Evolutionary conservation across 495 filamentous ascomycete genomes (phyloP).

Genomic region (Aspergillus taichungensis): DNA sequence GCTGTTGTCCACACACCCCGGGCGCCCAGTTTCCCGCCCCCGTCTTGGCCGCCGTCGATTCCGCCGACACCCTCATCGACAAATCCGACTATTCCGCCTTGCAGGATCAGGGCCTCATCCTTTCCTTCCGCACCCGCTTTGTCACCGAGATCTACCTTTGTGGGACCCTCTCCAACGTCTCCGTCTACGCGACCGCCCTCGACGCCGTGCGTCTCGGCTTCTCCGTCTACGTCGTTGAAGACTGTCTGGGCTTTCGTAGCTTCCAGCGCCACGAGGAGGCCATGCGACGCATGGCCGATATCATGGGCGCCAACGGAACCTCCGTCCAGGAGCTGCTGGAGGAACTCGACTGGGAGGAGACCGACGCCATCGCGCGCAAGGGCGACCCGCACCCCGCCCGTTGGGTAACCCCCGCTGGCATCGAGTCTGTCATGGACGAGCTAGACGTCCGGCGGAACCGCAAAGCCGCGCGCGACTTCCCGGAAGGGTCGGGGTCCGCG

Average conservation of each 20-base stretch:
- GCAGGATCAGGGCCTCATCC: slow-evolving; percentile 59
- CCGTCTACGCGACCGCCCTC: slow-evolving; percentile 84
- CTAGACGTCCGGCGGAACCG: slow-evolving; percentile 18
- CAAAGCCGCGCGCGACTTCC: background rate
- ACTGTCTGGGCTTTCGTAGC: slow-evolving; percentile 80
- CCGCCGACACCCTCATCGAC: slow-evolving; percentile 57
- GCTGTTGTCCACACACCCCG: slow-evolving; percentile 48
- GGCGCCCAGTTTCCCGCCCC: slow-evolving; percentile 61
- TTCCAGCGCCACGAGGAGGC: slow-evolving; percentile 65
- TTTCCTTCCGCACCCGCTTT: slow-evolving; percentile 62
- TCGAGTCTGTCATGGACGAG: slow-evolving; percentile 32
- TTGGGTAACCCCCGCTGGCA: slow-evolving; percentile 17
- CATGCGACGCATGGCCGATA: slow-evolving; percentile 63
- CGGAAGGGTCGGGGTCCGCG: background rate
- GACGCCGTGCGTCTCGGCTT: slow-evolving; percentile 86
- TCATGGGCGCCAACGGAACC: slow-evolving; percentile 62
- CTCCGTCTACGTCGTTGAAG: slow-evolving; percentile 73
- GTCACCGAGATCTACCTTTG: slow-evolving; percentile 90
- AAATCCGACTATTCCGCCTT: slow-evolving; percentile 91
- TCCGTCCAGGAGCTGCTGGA: slow-evolving; percentile 50
- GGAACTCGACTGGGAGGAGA: slow-evolving; percentile 40
- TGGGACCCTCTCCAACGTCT: slow-evolving; percentile 79
- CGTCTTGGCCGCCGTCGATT: slow-evolving; percentile 46
- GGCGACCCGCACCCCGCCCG: slow-evolving; percentile 10
- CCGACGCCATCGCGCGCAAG: slow-evolving; percentile 29